phyloP scores from a whole-genome alignment of 305 asterid species.

The Fraxinus angustifolia region DNA sequence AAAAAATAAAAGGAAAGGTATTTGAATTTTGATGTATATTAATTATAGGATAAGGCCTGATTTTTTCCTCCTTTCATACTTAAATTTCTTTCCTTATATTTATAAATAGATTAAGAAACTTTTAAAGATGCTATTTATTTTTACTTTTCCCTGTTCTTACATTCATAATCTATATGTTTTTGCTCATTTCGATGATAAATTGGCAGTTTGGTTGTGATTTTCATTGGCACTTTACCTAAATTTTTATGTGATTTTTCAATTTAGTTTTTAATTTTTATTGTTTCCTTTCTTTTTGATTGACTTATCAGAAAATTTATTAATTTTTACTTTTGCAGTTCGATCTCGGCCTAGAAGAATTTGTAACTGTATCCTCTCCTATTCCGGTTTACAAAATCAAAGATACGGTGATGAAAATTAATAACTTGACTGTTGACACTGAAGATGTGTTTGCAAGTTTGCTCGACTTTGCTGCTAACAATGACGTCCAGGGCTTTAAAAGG shows the following conservation, averaged over 20 bases:
- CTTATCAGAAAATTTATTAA: background rate
- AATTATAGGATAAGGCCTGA: background rate
- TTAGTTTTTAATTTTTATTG: background rate
- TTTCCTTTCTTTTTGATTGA: background rate
- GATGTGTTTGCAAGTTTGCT: slow-evolving; percentile 56
- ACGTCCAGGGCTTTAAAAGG: slow-evolving; percentile 43
- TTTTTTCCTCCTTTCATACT: background rate
- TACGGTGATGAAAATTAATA: slow-evolving; percentile 39
- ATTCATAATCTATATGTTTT: background rate
- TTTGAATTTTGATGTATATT: background rate
- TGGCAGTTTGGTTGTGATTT: background rate
- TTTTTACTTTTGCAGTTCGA: slow-evolving; percentile 23
- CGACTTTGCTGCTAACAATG: slow-evolving; percentile 75
- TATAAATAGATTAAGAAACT: background rate
- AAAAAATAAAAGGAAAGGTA: background rate
- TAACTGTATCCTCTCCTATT: slow-evolving; percentile 9
- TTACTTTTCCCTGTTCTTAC: background rate
- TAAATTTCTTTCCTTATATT: background rate
- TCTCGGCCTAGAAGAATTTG: slow-evolving; percentile 14
- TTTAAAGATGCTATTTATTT: background rate
- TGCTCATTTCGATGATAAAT: slow-evolving; percentile 8
- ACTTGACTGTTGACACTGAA: slow-evolving; percentile 47
- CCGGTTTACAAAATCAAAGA: slow-evolving; percentile 8
- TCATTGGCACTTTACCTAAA: background rate
- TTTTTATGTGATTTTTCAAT: background rate